Evolutionary conservation across 805 yeast genomes (phyloP).

Genomic region (Debaryomyces prosopidis): DNA sequence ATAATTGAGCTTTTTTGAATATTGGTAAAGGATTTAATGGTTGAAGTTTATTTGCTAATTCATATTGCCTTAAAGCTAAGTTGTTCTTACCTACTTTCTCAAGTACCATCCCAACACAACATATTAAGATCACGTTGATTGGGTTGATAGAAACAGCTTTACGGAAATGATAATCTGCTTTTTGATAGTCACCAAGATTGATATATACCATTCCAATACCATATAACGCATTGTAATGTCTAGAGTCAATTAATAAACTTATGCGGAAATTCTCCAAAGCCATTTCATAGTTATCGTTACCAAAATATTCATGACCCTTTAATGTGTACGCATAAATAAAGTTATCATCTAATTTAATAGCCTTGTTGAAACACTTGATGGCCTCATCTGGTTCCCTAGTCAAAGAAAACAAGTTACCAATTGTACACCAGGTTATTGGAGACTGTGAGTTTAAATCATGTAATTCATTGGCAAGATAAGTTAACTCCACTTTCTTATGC

Average conservation of each 20-base stretch:
- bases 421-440: constrained; percentile 87
- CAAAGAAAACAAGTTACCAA: constrained; percentile 86
- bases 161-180: constrained; percentile 84
- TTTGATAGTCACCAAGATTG: constrained; percentile 78
- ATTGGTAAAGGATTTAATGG: constrained; percentile 84
- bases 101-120: constrained; percentile 91
- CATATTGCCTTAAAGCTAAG: constrained; percentile 79
- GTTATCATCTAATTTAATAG: constrained; percentile 63
- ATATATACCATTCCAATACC: constrained; percentile 94
- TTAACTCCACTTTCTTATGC: constrained; percentile 73
- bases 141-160: constrained; percentile 90
- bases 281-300: constrained; percentile 86
- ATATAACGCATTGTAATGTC: constrained; percentile 92
- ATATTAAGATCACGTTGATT: constrained; percentile 80
- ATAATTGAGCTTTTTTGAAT: constrained; percentile 83
- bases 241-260: constrained; percentile 72
- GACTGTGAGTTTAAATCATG: constrained; percentile 61
- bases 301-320: constrained; percentile 88
- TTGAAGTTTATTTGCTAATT: constrained; percentile 78
- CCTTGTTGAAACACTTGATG: constrained; percentile 79
- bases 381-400: constrained; percentile 88
- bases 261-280: constrained; percentile 81
- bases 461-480: constrained; percentile 81
- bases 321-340: constrained; percentile 89
- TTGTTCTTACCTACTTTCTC: constrained; percentile 71